phyloP scores from a whole-genome alignment of 306 rosid species.

The Herpetospermum pedunculosum region DNA sequence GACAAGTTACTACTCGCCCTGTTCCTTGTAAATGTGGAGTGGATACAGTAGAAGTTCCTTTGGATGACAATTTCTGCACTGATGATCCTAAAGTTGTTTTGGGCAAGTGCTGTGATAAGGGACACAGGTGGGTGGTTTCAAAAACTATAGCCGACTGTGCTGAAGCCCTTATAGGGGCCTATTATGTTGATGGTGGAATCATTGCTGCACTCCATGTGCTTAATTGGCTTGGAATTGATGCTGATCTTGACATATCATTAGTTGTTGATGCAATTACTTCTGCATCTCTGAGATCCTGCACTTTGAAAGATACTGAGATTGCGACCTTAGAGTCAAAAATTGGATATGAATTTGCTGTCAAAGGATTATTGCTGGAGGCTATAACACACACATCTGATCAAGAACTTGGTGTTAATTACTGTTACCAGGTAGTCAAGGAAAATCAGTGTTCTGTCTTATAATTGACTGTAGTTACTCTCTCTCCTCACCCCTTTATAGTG shows the following conservation, averaged over 20 bases:
- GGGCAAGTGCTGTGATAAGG: slow-evolving; percentile 74
- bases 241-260: slow-evolving; percentile 55
- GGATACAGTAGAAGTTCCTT: slow-evolving; percentile 72
- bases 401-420: slow-evolving; percentile 46
- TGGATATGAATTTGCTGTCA: slow-evolving; percentile 53
- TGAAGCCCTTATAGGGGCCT: slow-evolving; percentile 92
- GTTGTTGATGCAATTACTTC: slow-evolving; percentile 51
- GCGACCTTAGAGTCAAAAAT: slow-evolving; percentile 56
- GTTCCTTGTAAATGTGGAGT: slow-evolving; percentile 67
- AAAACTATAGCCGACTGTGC: slow-evolving; percentile 84
- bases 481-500: not conserved
- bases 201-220: slow-evolving; percentile 62
- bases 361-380: slow-evolving; percentile 80
- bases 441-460: not conserved
- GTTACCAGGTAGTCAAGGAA: slow-evolving; percentile 52
- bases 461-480: not conserved
- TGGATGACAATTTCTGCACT: slow-evolving; percentile 48
- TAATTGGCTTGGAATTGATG: slow-evolving; percentile 72
- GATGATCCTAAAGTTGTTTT: slow-evolving; percentile 60
- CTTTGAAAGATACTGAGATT: slow-evolving; percentile 46
- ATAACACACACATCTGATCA: slow-evolving; percentile 59
- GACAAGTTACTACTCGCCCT: slow-evolving; percentile 43
- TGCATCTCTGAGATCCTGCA: slow-evolving; percentile 45
- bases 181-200: slow-evolving; percentile 70
- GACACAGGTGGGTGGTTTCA: slow-evolving; percentile 89